phyloP scores from a whole-genome alignment of 345 rosid genomes.

The Odontarrhena argentea region DNA sequence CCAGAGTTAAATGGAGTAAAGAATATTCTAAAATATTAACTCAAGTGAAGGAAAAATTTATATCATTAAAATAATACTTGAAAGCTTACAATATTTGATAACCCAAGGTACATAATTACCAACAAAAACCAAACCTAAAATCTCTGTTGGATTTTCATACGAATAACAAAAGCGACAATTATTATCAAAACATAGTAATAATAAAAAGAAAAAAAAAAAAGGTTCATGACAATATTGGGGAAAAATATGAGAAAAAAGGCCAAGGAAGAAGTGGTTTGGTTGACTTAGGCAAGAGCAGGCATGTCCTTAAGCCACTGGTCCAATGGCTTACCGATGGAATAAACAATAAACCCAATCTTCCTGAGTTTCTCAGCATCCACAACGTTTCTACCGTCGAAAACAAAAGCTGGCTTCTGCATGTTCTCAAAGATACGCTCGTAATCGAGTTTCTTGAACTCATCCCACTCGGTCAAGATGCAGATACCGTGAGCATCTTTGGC shows the following conservation, averaged over 20 bases:
- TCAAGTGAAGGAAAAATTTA: background rate
- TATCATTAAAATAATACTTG: slow-evolving; percentile 7
- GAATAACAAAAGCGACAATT: slow-evolving; percentile 20
- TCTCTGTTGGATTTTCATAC: slow-evolving; percentile 2
- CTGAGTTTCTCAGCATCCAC: slow-evolving; percentile 62
- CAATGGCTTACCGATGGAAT: slow-evolving; percentile 88
- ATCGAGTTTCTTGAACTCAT: slow-evolving; percentile 83
- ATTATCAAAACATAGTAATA: slow-evolving; percentile 27
- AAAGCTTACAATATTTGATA: slow-evolving; percentile 30
- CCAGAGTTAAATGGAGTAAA: too few relatives aligned
- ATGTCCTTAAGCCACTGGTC: slow-evolving; percentile 94
- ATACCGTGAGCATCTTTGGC: slow-evolving; percentile 81
- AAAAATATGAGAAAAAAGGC: slow-evolving; percentile 22
- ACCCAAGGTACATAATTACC: slow-evolving; percentile 34
- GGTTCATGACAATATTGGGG: slow-evolving; percentile 29
- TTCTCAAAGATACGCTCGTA: slow-evolving; percentile 67
- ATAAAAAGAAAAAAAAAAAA: slow-evolving; percentile 35
- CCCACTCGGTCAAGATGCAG: slow-evolving; percentile 96
- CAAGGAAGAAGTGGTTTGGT: slow-evolving; percentile 24
- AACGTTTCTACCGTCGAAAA: slow-evolving; percentile 84
- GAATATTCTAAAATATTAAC: background rate
- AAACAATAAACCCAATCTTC: slow-evolving; percentile 89
- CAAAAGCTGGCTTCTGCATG: slow-evolving; percentile 93
- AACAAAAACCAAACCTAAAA: slow-evolving; percentile 34
- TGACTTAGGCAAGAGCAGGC: slow-evolving; percentile 79